Percentiles rank a stretch among this genome's conserved stretches.
phyloP scores from a whole-genome alignment of 805 yeast species.

The Myxozyma sirexii region DNA sequence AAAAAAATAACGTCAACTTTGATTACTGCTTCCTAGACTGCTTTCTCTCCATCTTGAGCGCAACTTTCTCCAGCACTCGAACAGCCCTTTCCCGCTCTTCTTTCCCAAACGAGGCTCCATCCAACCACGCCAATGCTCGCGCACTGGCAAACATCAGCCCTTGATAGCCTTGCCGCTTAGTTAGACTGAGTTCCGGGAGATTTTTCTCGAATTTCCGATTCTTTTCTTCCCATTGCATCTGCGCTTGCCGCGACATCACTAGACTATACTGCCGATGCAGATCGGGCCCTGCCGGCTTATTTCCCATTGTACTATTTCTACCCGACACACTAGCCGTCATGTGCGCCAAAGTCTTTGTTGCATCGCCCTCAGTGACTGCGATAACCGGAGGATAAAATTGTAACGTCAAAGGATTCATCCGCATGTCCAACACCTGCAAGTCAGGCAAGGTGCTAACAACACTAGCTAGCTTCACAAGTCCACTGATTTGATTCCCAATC shows the following conservation, averaged over 20 bases:
- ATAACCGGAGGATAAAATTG: slow-evolving; percentile 36
- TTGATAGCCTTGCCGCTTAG: slow-evolving; percentile 26
- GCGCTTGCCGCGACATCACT: slow-evolving; percentile 26
- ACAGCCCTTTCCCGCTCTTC: slow-evolving; percentile 11
- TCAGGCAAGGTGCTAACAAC: slow-evolving; percentile 30
- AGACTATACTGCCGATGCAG: slow-evolving; percentile 24
- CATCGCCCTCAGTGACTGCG: not conserved
- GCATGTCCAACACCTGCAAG: slow-evolving; percentile 38
- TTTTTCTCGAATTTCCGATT: slow-evolving; percentile 20
- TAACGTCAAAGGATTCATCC: slow-evolving; percentile 40
- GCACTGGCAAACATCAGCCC: slow-evolving; percentile 31
- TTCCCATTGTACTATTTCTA: not conserved
- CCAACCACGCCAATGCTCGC: slow-evolving; percentile 24
- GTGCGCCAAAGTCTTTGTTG: not conserved
- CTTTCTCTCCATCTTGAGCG: slow-evolving; percentile 19
- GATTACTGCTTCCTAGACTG: not conserved
- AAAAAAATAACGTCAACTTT: not conserved
- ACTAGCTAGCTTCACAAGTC: slow-evolving; percentile 32
- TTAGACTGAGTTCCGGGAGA: slow-evolving; percentile 5
- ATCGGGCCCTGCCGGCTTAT: slow-evolving; percentile 1
- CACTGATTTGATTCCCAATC: slow-evolving; percentile 37
- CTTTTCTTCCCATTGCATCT: slow-evolving; percentile 22
- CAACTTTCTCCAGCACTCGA: slow-evolving; percentile 23
- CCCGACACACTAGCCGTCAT: no score
- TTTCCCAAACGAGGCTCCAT: slow-evolving; percentile 19